phyloP scores from a whole-genome alignment of 1,139 yeast genomes.

The Suhomyces choctaworum region DNA sequence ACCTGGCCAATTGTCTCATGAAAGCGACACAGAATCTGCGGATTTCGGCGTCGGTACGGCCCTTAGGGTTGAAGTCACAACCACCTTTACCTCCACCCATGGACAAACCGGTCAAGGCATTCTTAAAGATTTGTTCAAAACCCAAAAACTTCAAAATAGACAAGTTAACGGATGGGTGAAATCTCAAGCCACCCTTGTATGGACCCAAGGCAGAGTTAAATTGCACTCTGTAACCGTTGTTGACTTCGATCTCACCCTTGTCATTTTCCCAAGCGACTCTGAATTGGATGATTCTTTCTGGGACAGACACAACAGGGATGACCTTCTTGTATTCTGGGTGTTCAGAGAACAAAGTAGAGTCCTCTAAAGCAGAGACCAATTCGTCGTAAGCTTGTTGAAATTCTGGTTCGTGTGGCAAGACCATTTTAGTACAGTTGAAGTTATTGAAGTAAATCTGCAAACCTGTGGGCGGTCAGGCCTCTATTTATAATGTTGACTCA shows the following conservation, averaged over 20 bases:
- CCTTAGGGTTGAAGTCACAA: conserved; percentile 96
- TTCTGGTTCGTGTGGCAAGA: conserved; percentile 85
- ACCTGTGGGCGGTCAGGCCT: not conserved
- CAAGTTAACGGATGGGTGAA: conserved; percentile 95
- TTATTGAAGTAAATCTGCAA: too few relatives aligned
- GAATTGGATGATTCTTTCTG: conserved; percentile 95
- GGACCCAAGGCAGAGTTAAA: conserved; percentile 98
- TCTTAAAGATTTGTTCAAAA: conserved; percentile 97
- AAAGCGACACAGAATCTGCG: conserved; percentile 95
- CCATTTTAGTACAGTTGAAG: conserved; percentile 33
- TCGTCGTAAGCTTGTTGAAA: conserved; percentile 98
- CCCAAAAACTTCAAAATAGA: conserved; percentile 95
- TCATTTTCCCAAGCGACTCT: conserved; percentile 98
- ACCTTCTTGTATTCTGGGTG: conserved; percentile 90
- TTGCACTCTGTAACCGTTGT: conserved; percentile 97
- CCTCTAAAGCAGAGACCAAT: conserved; percentile 82
- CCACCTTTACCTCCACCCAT: conserved; percentile 99
- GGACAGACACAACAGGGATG: conserved; percentile 87
- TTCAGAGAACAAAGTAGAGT: conserved; percentile 84
- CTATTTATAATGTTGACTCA: conserved; percentile 2
- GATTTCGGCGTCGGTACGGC: conserved; percentile 87
- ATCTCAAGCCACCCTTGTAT: conserved; percentile 97
- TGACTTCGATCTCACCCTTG: conserved; percentile 85
- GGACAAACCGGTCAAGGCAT: conserved; percentile 93
- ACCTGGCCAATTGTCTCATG: conserved; percentile 93